Evolutionary conservation across 495 filamentous ascomycete species (phyloP).

Genomic region (Xylaria venustula): DNA sequence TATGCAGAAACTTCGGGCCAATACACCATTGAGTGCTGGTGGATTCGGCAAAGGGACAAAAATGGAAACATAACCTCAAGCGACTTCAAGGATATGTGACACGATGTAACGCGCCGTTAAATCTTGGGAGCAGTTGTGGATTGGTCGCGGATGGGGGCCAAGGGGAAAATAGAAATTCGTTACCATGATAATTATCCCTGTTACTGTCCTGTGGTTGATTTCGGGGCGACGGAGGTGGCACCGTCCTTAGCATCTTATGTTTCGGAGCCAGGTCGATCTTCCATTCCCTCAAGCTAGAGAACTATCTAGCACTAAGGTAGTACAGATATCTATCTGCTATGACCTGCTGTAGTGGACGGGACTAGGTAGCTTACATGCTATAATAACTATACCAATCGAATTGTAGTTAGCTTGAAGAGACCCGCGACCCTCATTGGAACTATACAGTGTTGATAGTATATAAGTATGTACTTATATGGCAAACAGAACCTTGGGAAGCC

Average conservation of each 20-base stretch:
- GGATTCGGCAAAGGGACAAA: background rate
- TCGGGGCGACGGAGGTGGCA: background rate
- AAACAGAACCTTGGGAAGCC: background rate
- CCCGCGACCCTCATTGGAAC: background rate
- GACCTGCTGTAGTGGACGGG: background rate
- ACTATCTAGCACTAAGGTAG: too few relatives aligned
- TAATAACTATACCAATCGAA: too few relatives aligned
- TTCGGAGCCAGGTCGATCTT: background rate
- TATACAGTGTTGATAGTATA: conserved; percentile 4
- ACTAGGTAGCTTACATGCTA: too few relatives aligned
- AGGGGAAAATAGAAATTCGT: background rate
- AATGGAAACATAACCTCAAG: background rate
- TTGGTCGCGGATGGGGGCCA: background rate
- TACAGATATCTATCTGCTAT: too few relatives aligned
- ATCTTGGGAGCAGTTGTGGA: background rate
- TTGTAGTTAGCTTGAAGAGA: background rate
- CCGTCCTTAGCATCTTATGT: too few relatives aligned
- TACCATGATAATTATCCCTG: background rate
- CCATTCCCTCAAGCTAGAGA: too few relatives aligned
- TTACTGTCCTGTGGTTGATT: background rate
- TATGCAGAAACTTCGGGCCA: conserved; percentile 1
- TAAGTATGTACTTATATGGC: too few relatives aligned
- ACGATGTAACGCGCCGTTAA: conserved; percentile 12
- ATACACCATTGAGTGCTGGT: background rate
- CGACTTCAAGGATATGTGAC: conserved; percentile 2